Evolutionary conservation across 192 early-diverging fungal species (phyloP), one percentile per base, ranked within the genome.

Genomic region (Coemansia sp.): DNA sequence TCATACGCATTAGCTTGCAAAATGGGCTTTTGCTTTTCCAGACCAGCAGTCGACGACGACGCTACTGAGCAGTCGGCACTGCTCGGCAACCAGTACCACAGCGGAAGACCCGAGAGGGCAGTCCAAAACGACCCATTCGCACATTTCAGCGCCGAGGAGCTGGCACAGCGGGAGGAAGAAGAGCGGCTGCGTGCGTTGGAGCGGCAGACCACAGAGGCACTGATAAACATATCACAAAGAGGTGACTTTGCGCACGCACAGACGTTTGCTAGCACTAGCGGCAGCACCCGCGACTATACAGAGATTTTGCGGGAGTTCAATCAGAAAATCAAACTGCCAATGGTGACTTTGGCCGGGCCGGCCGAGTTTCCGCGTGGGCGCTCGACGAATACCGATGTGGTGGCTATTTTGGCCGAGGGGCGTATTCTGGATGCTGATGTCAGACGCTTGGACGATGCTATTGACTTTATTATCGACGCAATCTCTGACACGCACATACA

Each of bases 11-110:
- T 55, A 21, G 23, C 13, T 40, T 24, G n/a, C 18, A 23, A 23
- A 45, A 80, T 80, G 77, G 77, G 77, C 10, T 62, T 68, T 45
- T 80, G 77, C 65, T 74, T 69, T 51, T 80, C 77, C 14, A 55
- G 45, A 48, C 77, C 77, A 5, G 45, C 45, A 23, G 65, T 66
- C 1, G 77, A 80, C 69, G 72, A 74, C 8, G 77, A 26, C 40
- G 69, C 71, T 28, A 48, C 63, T 20, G 77, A 80, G 66, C 65
- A 70, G 58, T 60, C 77, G 1, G 69, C 69, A 10, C 72, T 80
- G 53, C 71, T 80, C 16, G 50, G 57, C 39, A 28, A 28, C 26
- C 24, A 26, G 3, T 55, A 55, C 51, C 16, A 55, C 31, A 28
- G 51, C 51, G 51, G 14, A 26, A 55, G 51, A 18, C 24, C 51